A percentile compares a stretch with the other conserved stretches of the same genome.
These are phyloP conservation scores for Lepidium sativum DNA, from an alignment of 345 rosid species.

Conservation along the genomic window DNA sequence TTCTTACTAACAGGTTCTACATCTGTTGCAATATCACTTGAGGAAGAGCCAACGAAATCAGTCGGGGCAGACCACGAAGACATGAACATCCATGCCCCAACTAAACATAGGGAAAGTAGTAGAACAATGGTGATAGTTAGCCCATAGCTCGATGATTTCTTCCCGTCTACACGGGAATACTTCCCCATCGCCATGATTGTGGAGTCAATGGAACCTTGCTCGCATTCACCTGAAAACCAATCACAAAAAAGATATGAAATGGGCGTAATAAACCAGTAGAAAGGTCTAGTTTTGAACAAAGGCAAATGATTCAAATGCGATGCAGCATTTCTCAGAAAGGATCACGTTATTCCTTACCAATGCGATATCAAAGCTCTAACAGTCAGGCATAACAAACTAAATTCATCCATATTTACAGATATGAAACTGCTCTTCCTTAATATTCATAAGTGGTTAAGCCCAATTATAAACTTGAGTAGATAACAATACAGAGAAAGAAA, in stretches of 20 bases:
- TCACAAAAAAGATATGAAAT: background rate
- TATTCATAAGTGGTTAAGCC: background rate
- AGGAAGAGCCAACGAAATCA: constrained; percentile 29
- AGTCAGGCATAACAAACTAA: background rate
- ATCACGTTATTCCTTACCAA: background rate
- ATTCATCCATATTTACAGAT: background rate
- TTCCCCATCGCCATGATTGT: constrained; percentile 53
- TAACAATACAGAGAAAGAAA: background rate
- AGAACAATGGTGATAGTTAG: constrained; percentile 47
- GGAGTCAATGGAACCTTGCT: background rate
- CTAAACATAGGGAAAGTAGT: constrained; percentile 49
- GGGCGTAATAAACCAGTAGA: background rate
- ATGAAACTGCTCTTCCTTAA: background rate
- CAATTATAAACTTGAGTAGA: background rate
- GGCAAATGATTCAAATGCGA: background rate
- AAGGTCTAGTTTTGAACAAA: background rate
- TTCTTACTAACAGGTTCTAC: constrained; percentile 29
- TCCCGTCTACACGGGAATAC: constrained; percentile 57
- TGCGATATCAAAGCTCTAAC: background rate
- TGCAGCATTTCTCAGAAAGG: background rate
- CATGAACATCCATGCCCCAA: constrained; percentile 79
- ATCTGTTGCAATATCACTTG: constrained; percentile 30
- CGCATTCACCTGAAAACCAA: constrained; percentile 17
- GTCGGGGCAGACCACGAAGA: constrained; percentile 49
- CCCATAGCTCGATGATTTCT: constrained; percentile 53